These are phyloP conservation scores for Wickerhamiella spandovensis DNA, from an alignment of 805 yeast species.

Conservation along the genomic window DNA sequence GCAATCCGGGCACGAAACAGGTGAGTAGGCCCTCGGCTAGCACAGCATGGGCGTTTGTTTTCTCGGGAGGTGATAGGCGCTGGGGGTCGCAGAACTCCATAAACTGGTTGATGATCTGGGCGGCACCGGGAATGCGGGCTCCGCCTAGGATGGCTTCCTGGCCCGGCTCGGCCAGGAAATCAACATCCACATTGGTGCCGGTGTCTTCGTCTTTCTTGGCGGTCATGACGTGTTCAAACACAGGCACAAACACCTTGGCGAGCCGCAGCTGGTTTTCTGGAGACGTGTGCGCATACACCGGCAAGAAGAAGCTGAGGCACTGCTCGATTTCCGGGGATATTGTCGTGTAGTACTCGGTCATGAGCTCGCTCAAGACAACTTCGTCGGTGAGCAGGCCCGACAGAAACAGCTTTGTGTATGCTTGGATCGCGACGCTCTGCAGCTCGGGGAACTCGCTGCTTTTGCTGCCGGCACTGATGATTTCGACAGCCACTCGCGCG, in stretches of 20 bases:
- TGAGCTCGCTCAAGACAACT: conserved; percentile 39
- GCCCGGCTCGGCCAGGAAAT: neutral
- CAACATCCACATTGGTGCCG: neutral
- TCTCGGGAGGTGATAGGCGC: neutral
- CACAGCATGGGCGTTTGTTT: neutral
- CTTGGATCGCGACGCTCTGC: conserved; percentile 75
- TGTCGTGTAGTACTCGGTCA: conserved; percentile 44
- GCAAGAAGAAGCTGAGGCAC: neutral
- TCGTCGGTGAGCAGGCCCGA: conserved; percentile 63
- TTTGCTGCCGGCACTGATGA: conserved; percentile 13
- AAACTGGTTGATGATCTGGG: neutral
- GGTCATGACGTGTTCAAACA: neutral
- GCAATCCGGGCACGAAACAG: neutral
- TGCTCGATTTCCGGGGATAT: neutral
- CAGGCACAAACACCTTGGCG: neutral
- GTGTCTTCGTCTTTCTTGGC: neutral
- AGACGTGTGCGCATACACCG: neutral
- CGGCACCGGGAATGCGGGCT: neutral
- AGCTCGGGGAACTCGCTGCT: conserved; percentile 39
- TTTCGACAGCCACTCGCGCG: neutral
- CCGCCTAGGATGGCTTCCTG: neutral
- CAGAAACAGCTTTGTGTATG: conserved; percentile 66
- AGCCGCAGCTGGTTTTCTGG: neutral
- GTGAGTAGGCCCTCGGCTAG: neutral
- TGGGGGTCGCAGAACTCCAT: neutral